Evolutionary conservation across 2,329 filamentous ascomycete genomes (phyloP).

Genomic region (Neopestalotiopsis rosae): DNA sequence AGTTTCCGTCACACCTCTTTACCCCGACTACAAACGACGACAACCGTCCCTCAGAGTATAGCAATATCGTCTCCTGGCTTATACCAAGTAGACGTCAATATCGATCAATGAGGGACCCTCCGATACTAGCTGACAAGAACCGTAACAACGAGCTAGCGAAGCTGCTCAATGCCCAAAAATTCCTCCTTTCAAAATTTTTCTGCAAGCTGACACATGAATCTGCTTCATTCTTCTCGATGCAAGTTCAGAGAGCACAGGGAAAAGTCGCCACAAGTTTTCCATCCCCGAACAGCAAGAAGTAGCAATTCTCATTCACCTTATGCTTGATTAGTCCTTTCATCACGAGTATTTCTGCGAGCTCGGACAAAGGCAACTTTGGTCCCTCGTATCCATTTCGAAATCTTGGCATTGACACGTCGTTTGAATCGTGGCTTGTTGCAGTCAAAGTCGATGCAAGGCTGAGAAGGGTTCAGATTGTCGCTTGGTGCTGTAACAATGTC

Average conservation of each 20-base stretch:
- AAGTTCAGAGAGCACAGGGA: background rate
- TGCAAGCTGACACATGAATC: background rate
- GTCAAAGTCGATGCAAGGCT: slow-evolving; percentile 19
- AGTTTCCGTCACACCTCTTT: slow-evolving; percentile 24
- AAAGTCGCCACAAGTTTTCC: background rate
- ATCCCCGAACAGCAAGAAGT: background rate
- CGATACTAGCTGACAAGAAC: background rate
- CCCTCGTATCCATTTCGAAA: slow-evolving; percentile 33
- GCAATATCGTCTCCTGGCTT: slow-evolving; percentile 21
- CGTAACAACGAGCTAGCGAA: slow-evolving; percentile 21
- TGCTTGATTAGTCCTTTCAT: background rate
- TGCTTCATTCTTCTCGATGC: background rate
- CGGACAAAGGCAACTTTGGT: slow-evolving; percentile 30
- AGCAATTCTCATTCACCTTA: background rate
- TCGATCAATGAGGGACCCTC: slow-evolving; percentile 18
- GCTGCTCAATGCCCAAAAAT: background rate
- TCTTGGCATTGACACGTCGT: slow-evolving; percentile 30
- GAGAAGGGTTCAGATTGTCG: slow-evolving; percentile 18
- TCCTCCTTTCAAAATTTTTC: background rate
- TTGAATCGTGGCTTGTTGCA: slow-evolving; percentile 24
- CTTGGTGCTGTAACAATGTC: slow-evolving; percentile 21
- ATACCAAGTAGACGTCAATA: slow-evolving; percentile 34
- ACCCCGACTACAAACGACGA: slow-evolving; percentile 27
- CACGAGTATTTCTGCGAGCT: slow-evolving; percentile 25
- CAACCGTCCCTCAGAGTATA: slow-evolving; percentile 3